phyloP scores from a whole-genome alignment of 805 yeast genomes.

The Kuraishia floccosa region DNA sequence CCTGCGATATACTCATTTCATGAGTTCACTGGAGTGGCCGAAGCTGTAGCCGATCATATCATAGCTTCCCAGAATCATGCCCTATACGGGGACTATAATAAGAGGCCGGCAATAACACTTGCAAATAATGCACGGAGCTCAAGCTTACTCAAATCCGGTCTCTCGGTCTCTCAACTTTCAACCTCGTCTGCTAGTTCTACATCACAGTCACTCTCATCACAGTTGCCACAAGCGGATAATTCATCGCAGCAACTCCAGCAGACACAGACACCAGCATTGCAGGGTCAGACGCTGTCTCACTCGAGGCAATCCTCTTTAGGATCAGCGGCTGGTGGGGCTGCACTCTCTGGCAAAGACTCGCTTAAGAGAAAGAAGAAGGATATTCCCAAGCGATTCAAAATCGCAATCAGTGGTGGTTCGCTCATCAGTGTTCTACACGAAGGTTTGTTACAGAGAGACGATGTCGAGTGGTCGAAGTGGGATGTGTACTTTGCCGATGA shows the following conservation, averaged over 20 bases:
- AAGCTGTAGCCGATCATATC: slow-evolving; percentile 93
- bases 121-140: not conserved
- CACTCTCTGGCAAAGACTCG: not conserved
- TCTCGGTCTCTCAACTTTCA: slow-evolving; percentile 2
- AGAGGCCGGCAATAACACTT: slow-evolving; percentile 4
- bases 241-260: not conserved
- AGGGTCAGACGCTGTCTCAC: too few relatives aligned
- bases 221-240: too few relatives aligned
- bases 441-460: slow-evolving; percentile 63
- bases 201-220: too few relatives aligned
- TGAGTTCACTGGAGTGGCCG: slow-evolving; percentile 83
- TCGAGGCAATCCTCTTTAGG: too few relatives aligned
- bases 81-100: slow-evolving; percentile 22
- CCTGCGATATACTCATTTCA: slow-evolving; percentile 92
- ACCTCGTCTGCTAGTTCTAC: not conserved
- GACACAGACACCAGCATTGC: slow-evolving; percentile 1
- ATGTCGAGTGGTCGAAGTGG: slow-evolving; percentile 87
- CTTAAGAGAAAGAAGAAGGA: slow-evolving; percentile 38
- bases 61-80: slow-evolving; percentile 78
- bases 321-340: too few relatives aligned
- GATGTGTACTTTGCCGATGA: slow-evolving; percentile 96
- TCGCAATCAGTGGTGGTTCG: slow-evolving; percentile 92
- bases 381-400: slow-evolving; percentile 65
- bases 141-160: not conserved
- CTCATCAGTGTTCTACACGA: slow-evolving; percentile 76